Base-by-base conservation (phyloP, 306 rosid genomes). In the Quercus glauca region DNA sequence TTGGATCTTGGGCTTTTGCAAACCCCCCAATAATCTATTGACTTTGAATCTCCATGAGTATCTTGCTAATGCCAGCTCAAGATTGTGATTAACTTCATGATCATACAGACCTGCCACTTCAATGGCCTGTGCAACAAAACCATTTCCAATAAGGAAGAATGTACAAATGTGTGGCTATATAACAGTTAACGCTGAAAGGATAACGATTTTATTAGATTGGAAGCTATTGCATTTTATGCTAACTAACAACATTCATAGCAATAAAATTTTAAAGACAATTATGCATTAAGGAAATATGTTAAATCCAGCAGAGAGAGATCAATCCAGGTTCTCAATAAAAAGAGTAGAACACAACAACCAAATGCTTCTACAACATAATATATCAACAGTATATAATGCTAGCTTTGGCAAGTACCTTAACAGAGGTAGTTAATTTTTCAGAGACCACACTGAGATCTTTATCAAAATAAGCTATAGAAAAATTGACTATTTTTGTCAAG, bases 21-120 rank as follows among this genome's bases (percentile, higher is more conserved):
- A 79, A 85, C 88, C 85, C 78, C 79, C 89, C 51, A 92, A 80
- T 69, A 89, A 79, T 80, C 65, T 73, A 31, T 82, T 52, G 63
- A 79, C 93, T 84, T 79, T 85, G 77, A 81, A 45, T 87, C 89
- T 92, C 97, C 99, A 94, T 4, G 81, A 83, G 86, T 84, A 82
- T 81, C 87, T 88, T 75, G 88, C 85, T 57, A 92, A 59, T 21
- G 90, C 88, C 73, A 79, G 75, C 86, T 90, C 90, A 81, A 94
- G 93, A 69, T 86, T 87, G 82, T 83, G 45, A 55, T 65, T 79
- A 73, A 77, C 91, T 63, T 79, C 74, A 25, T 76, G 79, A 77
- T 94, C 92, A 71, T 51, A 83, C 67, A 92, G 81, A 83, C 89
- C 87, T 33, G 89, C 84, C 69, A 92, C 88, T 43, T 94, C 86